Percentiles rank a stretch among this genome's conserved stretches.
Evolutionary conservation across 164 flowering plant species (phyloP).

Genomic region (Piper betle): DNA sequence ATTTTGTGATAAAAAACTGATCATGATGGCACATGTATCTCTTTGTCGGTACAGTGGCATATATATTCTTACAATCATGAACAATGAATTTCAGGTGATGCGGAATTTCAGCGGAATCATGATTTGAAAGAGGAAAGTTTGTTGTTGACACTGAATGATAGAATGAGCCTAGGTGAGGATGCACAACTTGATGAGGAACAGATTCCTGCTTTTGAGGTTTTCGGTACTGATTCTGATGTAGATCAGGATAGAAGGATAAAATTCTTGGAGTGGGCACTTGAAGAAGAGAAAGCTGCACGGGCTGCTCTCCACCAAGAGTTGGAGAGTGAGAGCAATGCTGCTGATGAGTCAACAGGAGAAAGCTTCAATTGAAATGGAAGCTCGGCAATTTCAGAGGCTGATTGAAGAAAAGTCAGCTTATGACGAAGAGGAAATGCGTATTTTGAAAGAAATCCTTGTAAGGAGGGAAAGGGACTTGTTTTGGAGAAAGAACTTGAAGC

Average conservation of each 20-base stretch:
- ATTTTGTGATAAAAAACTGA: too few relatives aligned
- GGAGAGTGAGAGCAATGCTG: constrained; percentile 87
- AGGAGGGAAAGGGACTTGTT: constrained; percentile 68
- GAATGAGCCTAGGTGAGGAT: constrained; percentile 14
- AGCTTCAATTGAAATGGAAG: constrained; percentile 80
- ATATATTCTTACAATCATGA: constrained; percentile 1
- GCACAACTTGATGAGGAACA: constrained; percentile 13
- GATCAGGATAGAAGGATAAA: constrained; percentile 20
- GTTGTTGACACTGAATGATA: constrained; percentile 11
- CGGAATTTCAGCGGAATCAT: constrained; percentile 11
- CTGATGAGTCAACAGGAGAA: constrained; percentile 97
- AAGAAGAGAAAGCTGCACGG: constrained; percentile 53
- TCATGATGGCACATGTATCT: not conserved
- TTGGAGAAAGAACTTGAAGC: constrained; percentile 80
- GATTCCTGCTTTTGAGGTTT: constrained; percentile 1
- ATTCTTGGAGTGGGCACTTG: constrained; percentile 50
- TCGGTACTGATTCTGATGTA: constrained; percentile 10
- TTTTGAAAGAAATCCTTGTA: constrained; percentile 71
- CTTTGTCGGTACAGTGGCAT: not conserved
- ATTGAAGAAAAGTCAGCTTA: constrained; percentile 75
- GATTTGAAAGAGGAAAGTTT: constrained; percentile 11
- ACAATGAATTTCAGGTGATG: constrained; percentile 21
- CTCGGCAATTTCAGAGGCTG: constrained; percentile 74
- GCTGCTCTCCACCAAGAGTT: constrained; percentile 52
- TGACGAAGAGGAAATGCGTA: constrained; percentile 87